A percentile compares a stretch with the other conserved stretches of the same genome.
Evolutionary conservation across 83 land plant genomes (phyloP).

Genomic region (Thuja plicata): DNA sequence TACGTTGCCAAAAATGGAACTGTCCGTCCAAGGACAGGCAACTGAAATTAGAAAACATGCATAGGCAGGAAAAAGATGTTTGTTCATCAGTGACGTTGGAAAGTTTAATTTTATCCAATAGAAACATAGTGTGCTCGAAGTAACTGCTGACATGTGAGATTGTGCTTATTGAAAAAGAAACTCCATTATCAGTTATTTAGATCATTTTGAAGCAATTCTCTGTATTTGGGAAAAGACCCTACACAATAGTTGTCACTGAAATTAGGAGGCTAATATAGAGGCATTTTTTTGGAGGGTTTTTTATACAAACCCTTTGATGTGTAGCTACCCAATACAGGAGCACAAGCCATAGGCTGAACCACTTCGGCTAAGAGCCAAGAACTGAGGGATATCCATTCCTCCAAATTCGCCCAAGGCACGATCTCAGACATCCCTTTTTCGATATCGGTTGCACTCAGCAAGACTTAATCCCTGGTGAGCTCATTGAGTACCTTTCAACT

Average conservation of each 20-base stretch:
- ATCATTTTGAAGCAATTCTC: background rate
- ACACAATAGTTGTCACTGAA: background rate
- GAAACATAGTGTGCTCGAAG: background rate
- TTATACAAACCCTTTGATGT: no score
- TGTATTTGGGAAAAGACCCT: background rate
- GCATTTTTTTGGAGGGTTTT: background rate
- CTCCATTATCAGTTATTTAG: background rate
- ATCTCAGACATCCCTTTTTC: no score
- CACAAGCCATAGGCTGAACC: no score
- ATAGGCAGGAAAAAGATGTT: background rate
- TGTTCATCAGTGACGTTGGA: conserved; percentile 3
- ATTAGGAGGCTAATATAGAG: background rate
- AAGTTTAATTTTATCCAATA: background rate
- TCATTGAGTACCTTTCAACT: no score
- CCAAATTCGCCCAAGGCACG: no score
- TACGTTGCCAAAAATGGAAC: background rate
- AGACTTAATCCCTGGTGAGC: no score
- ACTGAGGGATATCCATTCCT: no score
- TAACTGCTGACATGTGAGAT: background rate
- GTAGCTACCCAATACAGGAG: no score
- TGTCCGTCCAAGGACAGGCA: background rate
- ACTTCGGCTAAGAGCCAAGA: no score
- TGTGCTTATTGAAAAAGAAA: background rate
- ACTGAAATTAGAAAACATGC: background rate
- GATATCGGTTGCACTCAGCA: no score